Evolutionary conservation across 2,329 filamentous ascomycete genomes (phyloP).

Genomic region (Oidium heveae): DNA sequence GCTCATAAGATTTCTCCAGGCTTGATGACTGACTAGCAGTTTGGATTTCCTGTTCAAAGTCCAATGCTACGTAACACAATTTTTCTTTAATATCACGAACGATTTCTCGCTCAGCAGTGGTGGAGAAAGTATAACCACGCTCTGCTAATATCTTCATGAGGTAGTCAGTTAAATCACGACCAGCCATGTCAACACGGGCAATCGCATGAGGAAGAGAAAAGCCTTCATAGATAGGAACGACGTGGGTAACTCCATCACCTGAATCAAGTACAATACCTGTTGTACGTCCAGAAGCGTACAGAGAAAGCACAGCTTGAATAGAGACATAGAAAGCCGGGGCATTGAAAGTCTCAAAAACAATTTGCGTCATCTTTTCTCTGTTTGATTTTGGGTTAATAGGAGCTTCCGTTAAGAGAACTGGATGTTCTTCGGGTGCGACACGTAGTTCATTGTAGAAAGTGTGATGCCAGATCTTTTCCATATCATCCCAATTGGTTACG

Average conservation of each 20-base stretch:
- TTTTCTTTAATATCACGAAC: constrained; percentile 99
- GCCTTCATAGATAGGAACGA: constrained; percentile 99
- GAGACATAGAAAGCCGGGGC: constrained; percentile 99
- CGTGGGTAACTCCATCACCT: constrained; percentile 99
- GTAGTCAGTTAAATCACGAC: constrained; percentile 99
- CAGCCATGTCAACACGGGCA: constrained; percentile 99
- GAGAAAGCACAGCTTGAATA: constrained; percentile 95
- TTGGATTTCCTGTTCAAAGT: constrained; percentile 99
- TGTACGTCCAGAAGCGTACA: constrained; percentile 99
- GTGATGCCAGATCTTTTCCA: constrained; percentile 99
- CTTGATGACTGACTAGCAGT: constrained; percentile 95
- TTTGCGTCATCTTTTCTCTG: constrained; percentile 99
- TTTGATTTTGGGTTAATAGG: constrained; percentile 99
- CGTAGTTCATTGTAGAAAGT: constrained; percentile 99
- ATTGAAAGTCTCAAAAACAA: constrained; percentile 99
- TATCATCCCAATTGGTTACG: constrained; percentile 99
- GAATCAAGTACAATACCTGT: constrained; percentile 99
- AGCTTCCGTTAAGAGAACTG: constrained; percentile 94
- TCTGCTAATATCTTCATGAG: constrained; percentile 99
- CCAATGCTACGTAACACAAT: constrained; percentile 98
- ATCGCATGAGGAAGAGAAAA: constrained; percentile 99
- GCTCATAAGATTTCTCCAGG: constrained; percentile 99
- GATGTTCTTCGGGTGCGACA: constrained; percentile 99
- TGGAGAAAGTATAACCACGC: constrained; percentile 98
- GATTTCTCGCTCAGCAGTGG: constrained; percentile 99